phyloP scores from a whole-genome alignment of 78 protist species.

The Dictyostelium brefeldianum region DNA sequence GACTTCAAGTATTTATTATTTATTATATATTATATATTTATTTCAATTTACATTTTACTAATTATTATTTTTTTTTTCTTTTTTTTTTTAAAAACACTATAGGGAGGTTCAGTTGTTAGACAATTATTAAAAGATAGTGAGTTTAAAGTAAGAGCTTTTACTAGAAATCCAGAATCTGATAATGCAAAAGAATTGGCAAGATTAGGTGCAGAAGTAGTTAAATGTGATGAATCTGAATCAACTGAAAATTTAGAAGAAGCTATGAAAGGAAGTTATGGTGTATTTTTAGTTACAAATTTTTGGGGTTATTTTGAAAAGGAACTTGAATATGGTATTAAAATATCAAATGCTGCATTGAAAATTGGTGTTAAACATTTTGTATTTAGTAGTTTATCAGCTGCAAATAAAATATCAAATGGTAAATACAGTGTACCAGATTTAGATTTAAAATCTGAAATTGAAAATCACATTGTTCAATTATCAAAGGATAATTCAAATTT shows the following conservation, averaged over 20 bases:
- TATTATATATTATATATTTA: no score
- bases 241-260: not conserved
- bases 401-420: slow-evolving; percentile 6
- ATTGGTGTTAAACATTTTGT: slow-evolving; percentile 27
- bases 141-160: slow-evolving; percentile 3
- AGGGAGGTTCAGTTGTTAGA: slow-evolving; percentile 24
- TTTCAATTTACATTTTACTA: not conserved
- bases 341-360: slow-evolving; percentile 21
- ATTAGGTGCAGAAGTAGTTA: not conserved
- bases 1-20: not conserved
- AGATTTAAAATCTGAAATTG: slow-evolving; percentile 12
- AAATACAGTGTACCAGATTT: not conserved
- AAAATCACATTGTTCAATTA: not conserved
- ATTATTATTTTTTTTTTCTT: not conserved
- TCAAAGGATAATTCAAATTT: not conserved
- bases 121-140: not conserved
- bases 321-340: not conserved
- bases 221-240: not conserved
- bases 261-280: slow-evolving; percentile 17
- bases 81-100: no score
- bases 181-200: not conserved
- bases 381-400: not conserved
- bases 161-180: slow-evolving; percentile 3
- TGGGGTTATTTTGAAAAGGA: not conserved
- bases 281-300: slow-evolving; percentile 27